phyloP scores from a whole-genome alignment of 257 asterid genomes.

The Datura wrightii region DNA sequence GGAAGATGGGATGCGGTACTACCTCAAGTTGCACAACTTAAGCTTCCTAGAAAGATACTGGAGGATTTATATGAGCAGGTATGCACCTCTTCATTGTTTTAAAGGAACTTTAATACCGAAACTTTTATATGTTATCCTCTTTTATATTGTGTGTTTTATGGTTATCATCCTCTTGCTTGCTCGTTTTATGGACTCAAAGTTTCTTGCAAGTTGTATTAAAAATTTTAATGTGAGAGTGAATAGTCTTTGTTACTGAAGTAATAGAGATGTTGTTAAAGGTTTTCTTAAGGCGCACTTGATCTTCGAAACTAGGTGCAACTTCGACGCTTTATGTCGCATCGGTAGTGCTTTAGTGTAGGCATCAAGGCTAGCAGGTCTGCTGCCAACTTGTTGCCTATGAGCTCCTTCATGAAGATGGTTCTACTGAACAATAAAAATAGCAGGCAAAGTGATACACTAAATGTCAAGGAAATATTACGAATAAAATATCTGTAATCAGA shows the following conservation, averaged over 20 bases:
- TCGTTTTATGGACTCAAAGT: background rate
- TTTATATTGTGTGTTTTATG: background rate
- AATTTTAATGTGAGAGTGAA: background rate
- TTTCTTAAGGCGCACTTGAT: background rate
- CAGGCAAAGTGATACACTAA: background rate
- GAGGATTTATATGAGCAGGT: constrained; percentile 99
- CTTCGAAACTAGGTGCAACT: background rate
- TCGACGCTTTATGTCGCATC: background rate
- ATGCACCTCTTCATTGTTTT: constrained; percentile 9
- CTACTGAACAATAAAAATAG: background rate
- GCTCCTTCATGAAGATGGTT: background rate
- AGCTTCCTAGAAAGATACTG: constrained; percentile 86
- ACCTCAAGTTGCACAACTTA: constrained; percentile 94
- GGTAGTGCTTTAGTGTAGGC: background rate
- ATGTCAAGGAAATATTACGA: background rate
- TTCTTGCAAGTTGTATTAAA: background rate
- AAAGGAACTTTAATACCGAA: background rate
- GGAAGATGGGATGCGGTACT: constrained; percentile 99
- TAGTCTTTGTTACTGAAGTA: constrained; percentile 3
- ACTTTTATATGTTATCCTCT: background rate
- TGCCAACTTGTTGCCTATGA: background rate
- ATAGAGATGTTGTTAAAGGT: background rate
- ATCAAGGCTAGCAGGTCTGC: background rate
- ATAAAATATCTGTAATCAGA: background rate
- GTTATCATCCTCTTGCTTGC: background rate